These are phyloP conservation scores for Gossypium lobatum DNA, from an alignment of 441 rosid species.

Conservation along the genomic window DNA sequence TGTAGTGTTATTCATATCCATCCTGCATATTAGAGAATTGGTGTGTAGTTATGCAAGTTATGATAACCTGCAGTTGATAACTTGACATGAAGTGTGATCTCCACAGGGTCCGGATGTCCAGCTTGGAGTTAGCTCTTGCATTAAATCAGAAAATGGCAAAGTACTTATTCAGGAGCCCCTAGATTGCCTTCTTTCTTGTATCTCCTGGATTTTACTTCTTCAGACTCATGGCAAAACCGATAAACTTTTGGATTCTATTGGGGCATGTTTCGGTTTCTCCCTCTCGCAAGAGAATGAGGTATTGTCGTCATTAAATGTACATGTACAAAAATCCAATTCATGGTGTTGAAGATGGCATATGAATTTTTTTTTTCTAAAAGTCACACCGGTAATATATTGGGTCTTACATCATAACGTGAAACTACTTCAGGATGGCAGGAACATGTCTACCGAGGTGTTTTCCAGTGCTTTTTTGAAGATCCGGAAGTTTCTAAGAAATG, in stretches of 20 bases:
- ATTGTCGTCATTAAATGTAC: conserved; percentile 12
- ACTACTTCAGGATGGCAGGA: conserved; percentile 51
- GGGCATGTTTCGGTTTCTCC: conserved; percentile 73
- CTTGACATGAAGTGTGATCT: conserved; percentile 7
- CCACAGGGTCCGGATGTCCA: conserved; percentile 53
- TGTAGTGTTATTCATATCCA: neutral
- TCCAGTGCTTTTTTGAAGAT: conserved; percentile 49
- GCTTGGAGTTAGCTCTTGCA: conserved; percentile 44
- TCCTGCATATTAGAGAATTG: conserved; percentile 3
- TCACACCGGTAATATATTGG: neutral
- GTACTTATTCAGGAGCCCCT: conserved; percentile 58
- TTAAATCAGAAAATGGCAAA: conserved; percentile 46
- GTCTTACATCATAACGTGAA: conserved; percentile 7
- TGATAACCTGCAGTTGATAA: neutral
- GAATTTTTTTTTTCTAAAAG: neutral
- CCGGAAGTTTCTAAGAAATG: conserved; percentile 39
- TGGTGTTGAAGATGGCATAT: neutral
- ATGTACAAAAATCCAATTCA: conserved; percentile 9
- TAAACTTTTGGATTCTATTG: conserved; percentile 34
- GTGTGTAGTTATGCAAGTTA: neutral
- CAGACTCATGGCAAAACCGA: conserved; percentile 44
- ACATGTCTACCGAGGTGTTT: conserved; percentile 43
- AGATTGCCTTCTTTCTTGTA: conserved; percentile 65
- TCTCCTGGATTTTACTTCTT: conserved; percentile 68
- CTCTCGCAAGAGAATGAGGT: conserved; percentile 86